Base-by-base conservation (phyloP, 2,329 filamentous ascomycete genomes). In the Calonectria pseudoturangicola region DNA sequence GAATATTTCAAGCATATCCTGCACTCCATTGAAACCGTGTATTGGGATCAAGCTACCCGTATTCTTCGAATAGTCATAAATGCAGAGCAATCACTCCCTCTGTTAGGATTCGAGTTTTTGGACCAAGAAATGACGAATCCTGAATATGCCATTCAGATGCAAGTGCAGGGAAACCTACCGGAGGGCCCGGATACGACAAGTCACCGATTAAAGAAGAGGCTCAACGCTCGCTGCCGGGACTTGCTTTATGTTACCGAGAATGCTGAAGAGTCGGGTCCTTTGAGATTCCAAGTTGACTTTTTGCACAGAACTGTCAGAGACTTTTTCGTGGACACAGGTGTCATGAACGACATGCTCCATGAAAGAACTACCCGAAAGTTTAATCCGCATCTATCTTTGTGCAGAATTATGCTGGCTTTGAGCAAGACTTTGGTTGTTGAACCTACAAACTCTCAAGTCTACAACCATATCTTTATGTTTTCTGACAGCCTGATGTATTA, bases 1-100 rank as follows among this genome's bases (percentile, higher is more conserved):
- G 47, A 50, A 25, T 50, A 50, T 12, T 50, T 50, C 27, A 15
- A 50, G n/a, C 47, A 50, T 50, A 50, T 50, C 21, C 12, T 50
- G 5, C 47, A 25, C 10, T 50, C 47, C 27, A 50, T 50, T 28
- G 47, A 50, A 25, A 12, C 47, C 13, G n/a, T 50, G 1, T 50
- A 50, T 21, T 50, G 47, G 47, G 47, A 50, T 5, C 47, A 50
- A 16, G 21, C 47, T 13, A 27, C 47, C 9, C 25, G 47, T 15
- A 50, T 50, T 25, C 27, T 50, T 25, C 47, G 47, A 28, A 28
- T 50, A 16, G 47, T 50, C 47, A 50, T 50, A 27, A 27, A 10
- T 15, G 47, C 47, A 10, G 47, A 25, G 4, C 47, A 50, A 28
- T 50, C 47, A 9, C 25, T 50, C 27, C 47, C 47, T 28, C 47